Conservation (phyloP, 176 grass and related monocot species). For the Avena sativa region DNA sequence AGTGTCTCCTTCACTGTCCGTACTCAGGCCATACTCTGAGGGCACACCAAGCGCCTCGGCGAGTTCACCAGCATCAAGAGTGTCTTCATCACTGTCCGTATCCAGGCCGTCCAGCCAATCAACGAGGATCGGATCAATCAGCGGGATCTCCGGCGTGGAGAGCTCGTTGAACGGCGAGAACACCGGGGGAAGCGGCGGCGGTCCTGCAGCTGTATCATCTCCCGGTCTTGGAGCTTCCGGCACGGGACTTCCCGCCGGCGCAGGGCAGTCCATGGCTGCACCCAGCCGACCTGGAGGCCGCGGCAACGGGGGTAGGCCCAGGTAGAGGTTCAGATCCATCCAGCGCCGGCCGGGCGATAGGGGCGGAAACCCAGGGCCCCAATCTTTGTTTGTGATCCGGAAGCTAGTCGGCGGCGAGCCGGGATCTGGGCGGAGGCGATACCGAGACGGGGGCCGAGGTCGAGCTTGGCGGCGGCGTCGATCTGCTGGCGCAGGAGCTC, state of each 20-base stretch:
- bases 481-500: not conserved
- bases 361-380: too few relatives aligned
- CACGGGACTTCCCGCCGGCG: not conserved
- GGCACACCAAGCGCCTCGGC: not conserved
- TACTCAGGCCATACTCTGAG: not conserved
- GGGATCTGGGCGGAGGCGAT: not conserved
- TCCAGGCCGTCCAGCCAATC: slow-evolving; percentile 34
- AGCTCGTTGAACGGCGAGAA: slow-evolving; percentile 57
- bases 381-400: not conserved
- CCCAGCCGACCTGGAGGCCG: slow-evolving; percentile 41
- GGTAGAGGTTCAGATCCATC: slow-evolving; percentile 80
- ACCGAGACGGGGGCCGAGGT: not conserved
- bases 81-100: slow-evolving; percentile 35
- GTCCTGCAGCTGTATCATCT: not conserved
- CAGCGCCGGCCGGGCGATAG: not conserved
- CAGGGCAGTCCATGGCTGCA: slow-evolving; percentile 11
- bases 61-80: slow-evolving; percentile 22
- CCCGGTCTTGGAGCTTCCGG: not conserved
- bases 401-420: not conserved
- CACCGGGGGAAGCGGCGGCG: not conserved
- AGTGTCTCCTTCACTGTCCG: not conserved
- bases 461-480: not conserved
- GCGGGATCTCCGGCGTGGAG: slow-evolving; percentile 37
- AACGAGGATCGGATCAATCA: slow-evolving; percentile 44
- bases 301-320: slow-evolving; percentile 56